These are phyloP conservation scores for Gossypium davidsonii DNA, from an alignment of 441 rosid genomes.

Conservation along the genomic window DNA sequence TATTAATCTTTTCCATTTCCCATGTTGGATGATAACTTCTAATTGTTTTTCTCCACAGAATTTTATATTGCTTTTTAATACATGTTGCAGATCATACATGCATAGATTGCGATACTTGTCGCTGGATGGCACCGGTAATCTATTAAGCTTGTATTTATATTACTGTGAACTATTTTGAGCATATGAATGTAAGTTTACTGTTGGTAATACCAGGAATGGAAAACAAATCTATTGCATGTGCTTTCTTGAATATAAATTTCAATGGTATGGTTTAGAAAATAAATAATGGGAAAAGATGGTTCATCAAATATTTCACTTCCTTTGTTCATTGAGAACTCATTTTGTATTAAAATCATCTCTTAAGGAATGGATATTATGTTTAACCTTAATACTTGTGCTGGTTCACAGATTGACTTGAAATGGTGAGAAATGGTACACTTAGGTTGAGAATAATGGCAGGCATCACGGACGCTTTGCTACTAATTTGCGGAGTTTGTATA, in stretches of 20 bases:
- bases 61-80: conserved; percentile 12
- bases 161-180: neutral
- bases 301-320: neutral
- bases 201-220: neutral
- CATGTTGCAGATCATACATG: conserved; percentile 43
- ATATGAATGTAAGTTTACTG: neutral
- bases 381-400: neutral
- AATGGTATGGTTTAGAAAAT: too few species aligned
- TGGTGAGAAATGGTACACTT: neutral
- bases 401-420: neutral
- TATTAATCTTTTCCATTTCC: neutral
- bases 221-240: neutral
- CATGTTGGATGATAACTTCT: too few species aligned
- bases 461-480: neutral
- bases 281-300: neutral
- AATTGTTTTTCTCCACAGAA: neutral
- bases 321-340: too few species aligned
- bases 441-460: neutral
- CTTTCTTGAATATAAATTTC: neutral
- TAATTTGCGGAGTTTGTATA: neutral
- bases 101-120: conserved; percentile 69
- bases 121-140: conserved; percentile 73
- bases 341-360: too few species aligned
- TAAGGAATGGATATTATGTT: too few species aligned
- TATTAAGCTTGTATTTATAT: neutral